Evolutionary conservation across 139 green algal species (phyloP), one percentile per base, ranked within the genome.

Genomic region (Ettlia oleoabundans): DNA sequence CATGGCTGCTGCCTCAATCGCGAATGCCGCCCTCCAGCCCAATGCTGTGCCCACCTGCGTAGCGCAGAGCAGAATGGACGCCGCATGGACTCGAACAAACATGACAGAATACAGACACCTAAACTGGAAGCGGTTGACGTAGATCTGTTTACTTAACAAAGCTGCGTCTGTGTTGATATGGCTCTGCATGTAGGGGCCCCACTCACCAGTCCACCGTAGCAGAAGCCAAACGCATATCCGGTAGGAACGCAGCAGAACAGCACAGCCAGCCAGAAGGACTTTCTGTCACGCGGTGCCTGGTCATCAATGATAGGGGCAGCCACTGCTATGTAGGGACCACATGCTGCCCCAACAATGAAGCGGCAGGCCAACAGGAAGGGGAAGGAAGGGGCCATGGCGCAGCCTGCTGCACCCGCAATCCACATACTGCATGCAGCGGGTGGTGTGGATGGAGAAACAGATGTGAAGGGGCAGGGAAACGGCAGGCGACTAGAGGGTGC

Each of bases 171-270:
- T n/a, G 47, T 15, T 58, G 47, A 24, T 58, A 10, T 58, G 47
- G 47, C 47, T 58, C n/a, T n/a, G n/a, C n/a, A n/a, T n/a, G n/a
- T n/a, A n/a, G n/a, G n/a, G n/a, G n/a, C n/a, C n/a, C n/a, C n/a
- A n/a, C 43, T 43, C 70, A 77, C 75, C n/a, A 81, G 7, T 37
- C 75, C 75, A 4, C 75, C 75, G 18, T 63, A 82, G 22, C 74
- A n/a, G 42, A 62, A 82, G n/a, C 76, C 76, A 19, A 42, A 1
- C 7, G 76, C 76, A 53, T 75, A 82, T 10, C 76, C 76, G 35
- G 66, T 58, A 6, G 76, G 76, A 41, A 82, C 63, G 76, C 76
- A 82, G 13, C 74, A 35, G 30, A 82, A 82, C 28, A 82, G 61
- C 8, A n/a, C 32, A 2, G 76, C 62, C 22, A 82, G 76, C 76